phyloP scores from a whole-genome alignment of 805 yeast species.

The Candida montana region DNA sequence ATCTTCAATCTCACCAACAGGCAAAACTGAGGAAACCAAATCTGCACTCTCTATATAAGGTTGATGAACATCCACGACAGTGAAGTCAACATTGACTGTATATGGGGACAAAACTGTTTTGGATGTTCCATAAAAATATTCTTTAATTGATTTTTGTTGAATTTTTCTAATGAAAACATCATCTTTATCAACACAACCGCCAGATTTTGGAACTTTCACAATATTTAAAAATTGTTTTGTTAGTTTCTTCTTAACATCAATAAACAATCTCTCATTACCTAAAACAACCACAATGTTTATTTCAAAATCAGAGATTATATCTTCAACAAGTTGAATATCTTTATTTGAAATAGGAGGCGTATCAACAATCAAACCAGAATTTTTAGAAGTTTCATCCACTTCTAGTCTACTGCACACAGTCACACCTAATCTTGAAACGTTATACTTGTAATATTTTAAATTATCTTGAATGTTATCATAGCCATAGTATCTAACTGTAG shows the following conservation, averaged over 20 bases:
- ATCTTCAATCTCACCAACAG: conserved; percentile 26
- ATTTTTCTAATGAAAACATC: conserved; percentile 60
- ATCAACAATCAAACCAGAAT: conserved; percentile 65
- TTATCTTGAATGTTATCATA: conserved; percentile 55
- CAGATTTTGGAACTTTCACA: conserved; percentile 62
- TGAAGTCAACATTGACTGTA: conserved; percentile 66
- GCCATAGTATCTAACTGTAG: conserved; percentile 79
- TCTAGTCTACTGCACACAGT: conserved; percentile 39
- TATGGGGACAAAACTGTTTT: conserved; percentile 74
- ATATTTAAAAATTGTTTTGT: conserved; percentile 26
- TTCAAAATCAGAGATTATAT: conserved; percentile 53
- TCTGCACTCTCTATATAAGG: conserved; percentile 31
- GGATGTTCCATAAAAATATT: conserved; percentile 82
- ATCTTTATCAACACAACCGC: conserved; percentile 73
- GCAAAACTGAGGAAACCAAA: conserved; percentile 22
- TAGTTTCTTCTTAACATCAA: conserved; percentile 55
- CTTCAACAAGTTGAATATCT: conserved; percentile 47
- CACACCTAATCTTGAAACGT: conserved; percentile 27
- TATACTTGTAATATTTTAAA: conserved; percentile 24
- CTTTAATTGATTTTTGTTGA: conserved; percentile 75
- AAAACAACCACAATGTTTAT: conserved; percentile 58
- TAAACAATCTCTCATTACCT: conserved; percentile 67
- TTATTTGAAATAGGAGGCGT: conserved; percentile 59
- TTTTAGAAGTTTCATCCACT: conserved; percentile 39
- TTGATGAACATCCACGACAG: conserved; percentile 56